Conservation (phyloP, 163 green algal species). For the Volvox carteri region DNA sequence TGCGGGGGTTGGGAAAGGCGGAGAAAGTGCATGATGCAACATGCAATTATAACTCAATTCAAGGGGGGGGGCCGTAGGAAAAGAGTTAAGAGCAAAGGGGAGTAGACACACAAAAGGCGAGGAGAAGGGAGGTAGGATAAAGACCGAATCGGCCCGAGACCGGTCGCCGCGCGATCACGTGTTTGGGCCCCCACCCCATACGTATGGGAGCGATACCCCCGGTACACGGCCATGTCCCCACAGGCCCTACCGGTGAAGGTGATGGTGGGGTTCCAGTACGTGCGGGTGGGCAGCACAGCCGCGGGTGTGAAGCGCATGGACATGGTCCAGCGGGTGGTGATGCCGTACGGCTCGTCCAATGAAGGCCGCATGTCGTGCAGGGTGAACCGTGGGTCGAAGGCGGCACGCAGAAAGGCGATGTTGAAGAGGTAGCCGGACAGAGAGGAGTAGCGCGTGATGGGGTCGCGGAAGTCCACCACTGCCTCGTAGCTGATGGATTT, state of each 20-base stretch:
- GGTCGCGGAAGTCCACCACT: conserved; percentile 76
- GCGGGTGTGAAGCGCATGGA: conserved; percentile 73
- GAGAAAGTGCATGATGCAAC: no score
- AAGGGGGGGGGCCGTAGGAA: no score
- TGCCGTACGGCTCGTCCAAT: conserved; percentile 19
- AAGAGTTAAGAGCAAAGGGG: no score
- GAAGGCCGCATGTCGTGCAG: conserved; percentile 73
- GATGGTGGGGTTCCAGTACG: conserved; percentile 69
- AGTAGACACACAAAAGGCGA: no score
- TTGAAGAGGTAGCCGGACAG: conserved; percentile 74
- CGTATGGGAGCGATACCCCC: no score
- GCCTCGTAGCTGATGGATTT: conserved; percentile 71
- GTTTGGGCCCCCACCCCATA: no score
- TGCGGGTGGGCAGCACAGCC: conserved; percentile 39
- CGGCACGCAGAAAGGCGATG: conserved; percentile 67
- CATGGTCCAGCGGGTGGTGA: conserved; percentile 79
- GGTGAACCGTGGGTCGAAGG: conserved; percentile 70
- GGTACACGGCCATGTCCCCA: no score
- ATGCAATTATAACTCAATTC: no score
- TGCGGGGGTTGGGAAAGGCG: no score
- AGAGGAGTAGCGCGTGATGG: conserved; percentile 73
- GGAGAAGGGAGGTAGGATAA: no score
- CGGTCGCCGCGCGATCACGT: no score
- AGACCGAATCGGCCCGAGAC: no score
- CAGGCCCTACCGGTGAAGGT: conserved; percentile 71